Evolutionary conservation across 805 yeast species (phyloP).

Genomic region (Groenewaldozyma tartarivorans): DNA sequence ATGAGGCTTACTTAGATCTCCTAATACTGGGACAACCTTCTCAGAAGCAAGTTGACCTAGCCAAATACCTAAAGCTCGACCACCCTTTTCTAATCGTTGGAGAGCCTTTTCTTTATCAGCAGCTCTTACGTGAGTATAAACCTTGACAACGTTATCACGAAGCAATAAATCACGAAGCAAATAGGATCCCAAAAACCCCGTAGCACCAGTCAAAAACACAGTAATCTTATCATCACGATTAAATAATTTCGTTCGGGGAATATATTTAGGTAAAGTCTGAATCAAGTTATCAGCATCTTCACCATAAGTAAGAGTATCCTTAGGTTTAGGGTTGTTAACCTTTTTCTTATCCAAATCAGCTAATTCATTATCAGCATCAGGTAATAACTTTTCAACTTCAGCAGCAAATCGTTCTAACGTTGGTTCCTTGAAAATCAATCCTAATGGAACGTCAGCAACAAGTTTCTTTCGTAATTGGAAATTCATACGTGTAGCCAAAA

Average conservation of each 20-base stretch:
- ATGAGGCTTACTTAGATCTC: slow-evolving; percentile 63
- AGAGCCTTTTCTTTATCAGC: slow-evolving; percentile 55
- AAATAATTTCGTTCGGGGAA: slow-evolving; percentile 38
- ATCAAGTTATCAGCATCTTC: slow-evolving; percentile 57
- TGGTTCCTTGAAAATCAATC: slow-evolving; percentile 82
- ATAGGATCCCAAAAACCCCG: slow-evolving; percentile 94
- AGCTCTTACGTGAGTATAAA: slow-evolving; percentile 91
- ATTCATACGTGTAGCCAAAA: slow-evolving; percentile 93
- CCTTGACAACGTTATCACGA: slow-evolving; percentile 45
- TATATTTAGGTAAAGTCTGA: slow-evolving; percentile 33
- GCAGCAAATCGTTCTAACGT: slow-evolving; percentile 71
- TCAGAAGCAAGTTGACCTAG: slow-evolving; percentile 42
- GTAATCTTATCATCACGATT: slow-evolving; percentile 26
- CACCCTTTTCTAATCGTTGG: slow-evolving; percentile 65
- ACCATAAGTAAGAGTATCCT: slow-evolving; percentile 36
- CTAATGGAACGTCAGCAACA: slow-evolving; percentile 76
- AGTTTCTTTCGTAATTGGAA: slow-evolving; percentile 77
- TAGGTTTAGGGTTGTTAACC: slow-evolving; percentile 25
- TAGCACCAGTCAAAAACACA: slow-evolving; percentile 87
- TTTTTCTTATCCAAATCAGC: slow-evolving; percentile 6
- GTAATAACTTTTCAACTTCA: slow-evolving; percentile 40
- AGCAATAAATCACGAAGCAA: slow-evolving; percentile 67
- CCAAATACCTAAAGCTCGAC: slow-evolving; percentile 79
- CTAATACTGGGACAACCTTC: slow-evolving; percentile 64
- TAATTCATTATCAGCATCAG: slow-evolving; percentile 33